Evolutionary conservation across 257 asterid species (phyloP), one percentile per base, ranked within the genome.

Genomic region (Nemophila menziesii): DNA sequence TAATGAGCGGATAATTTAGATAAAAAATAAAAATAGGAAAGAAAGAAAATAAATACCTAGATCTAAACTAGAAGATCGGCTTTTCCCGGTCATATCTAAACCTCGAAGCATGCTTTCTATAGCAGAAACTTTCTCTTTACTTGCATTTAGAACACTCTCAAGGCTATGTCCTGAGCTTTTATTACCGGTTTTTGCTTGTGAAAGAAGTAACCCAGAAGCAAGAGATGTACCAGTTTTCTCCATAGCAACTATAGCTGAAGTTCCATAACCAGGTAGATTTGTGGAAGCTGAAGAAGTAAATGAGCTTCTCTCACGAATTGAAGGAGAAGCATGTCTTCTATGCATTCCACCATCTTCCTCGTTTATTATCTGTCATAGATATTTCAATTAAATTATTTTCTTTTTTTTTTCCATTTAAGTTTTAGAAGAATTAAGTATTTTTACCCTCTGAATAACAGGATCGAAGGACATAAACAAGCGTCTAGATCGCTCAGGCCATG

Each of bases 311-410:
- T 90, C 99, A 21, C 94, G 86, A 69, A 90, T 49, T 57, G 96
- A 85, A 48, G 98, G 94, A 69, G 99, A 90, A 60, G 93, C 82
- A 64, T 90, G 94, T 22, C 94, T 77, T 55, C 87, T 81, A 58
- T 90, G 94, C 57, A 86, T 77, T 53, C 94, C 96, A 46, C 96
- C 99, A 72, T 79, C 99, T 65, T 85, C 99, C 21, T 90, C 99
- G 17, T 85, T 75, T 44, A 90, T 72, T 58, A 90, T 80, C 99
- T 90, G 66, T 39, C 18, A 23, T 10, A 29, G n/a, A 18, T 12
- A 45, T 43, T 17, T 7, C 16, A 24, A 8, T n/a, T 20, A 4
- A 11, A 61, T 40, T 37, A 3, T 13, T 5, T 12, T 18, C 13
- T 11, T 38, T 8, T 19, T 41, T 18, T 4, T 41, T 11, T 11